phyloP scores from a whole-genome alignment of 2,329 filamentous ascomycete genomes.

The Fusarium nelsonii region DNA sequence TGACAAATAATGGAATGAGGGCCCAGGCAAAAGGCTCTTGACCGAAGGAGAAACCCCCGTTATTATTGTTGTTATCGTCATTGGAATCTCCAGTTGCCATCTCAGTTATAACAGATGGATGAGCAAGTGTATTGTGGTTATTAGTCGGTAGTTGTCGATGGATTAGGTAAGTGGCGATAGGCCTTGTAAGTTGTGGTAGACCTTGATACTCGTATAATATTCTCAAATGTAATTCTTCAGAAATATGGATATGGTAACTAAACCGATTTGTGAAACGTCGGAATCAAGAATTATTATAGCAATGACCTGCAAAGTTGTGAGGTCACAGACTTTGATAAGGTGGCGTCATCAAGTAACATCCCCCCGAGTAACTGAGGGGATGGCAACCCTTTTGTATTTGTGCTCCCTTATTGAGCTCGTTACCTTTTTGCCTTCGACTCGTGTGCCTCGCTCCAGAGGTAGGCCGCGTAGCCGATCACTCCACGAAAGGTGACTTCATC shows the following conservation, averaged over 20 bases:
- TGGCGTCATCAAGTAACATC: slow-evolving; percentile 31
- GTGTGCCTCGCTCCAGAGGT: slow-evolving; percentile 19
- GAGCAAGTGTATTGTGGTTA: neutral
- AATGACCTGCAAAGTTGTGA: slow-evolving; percentile 3
- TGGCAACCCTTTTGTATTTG: slow-evolving; percentile 33
- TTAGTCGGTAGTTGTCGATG: neutral
- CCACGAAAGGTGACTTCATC: slow-evolving; percentile 40
- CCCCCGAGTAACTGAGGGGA: neutral
- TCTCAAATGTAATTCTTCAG: neutral
- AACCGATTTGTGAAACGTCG: slow-evolving; percentile 1
- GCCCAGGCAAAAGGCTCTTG: slow-evolving; percentile 69
- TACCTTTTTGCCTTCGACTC: slow-evolving; percentile 12
- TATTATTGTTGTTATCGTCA: slow-evolving; percentile 26
- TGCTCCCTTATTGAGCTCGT: slow-evolving; percentile 2
- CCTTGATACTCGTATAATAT: neutral
- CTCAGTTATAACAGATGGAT: neutral
- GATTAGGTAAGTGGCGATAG: neutral
- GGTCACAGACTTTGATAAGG: slow-evolving; percentile 33
- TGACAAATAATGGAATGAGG: slow-evolving; percentile 62
- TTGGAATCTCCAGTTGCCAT: slow-evolving; percentile 28
- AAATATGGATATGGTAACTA: neutral
- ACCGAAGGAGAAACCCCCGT: slow-evolving; percentile 48
- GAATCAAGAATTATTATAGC: neutral
- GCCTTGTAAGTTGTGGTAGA: neutral
- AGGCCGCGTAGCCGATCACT: slow-evolving; percentile 29